A percentile compares a stretch with the other conserved stretches of the same genome.
Conservation (phyloP, 495 filamentous ascomycete species). For the Daldinia decipiens region DNA sequence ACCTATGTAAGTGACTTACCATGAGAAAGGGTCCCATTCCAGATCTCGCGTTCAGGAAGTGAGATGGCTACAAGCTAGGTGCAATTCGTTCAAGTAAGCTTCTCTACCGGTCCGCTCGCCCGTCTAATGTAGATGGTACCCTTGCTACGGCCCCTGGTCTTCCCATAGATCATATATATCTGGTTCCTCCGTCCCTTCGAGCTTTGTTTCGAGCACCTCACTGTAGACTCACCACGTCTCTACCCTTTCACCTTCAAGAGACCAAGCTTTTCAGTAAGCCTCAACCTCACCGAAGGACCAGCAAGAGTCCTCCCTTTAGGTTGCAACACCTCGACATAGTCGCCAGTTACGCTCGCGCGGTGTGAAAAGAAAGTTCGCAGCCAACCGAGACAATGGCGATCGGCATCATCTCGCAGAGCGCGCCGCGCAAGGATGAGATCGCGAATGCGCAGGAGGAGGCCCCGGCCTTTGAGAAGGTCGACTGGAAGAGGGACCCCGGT, state of each 20-base stretch:
- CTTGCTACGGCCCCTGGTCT: conserved; percentile 27
- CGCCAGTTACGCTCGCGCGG: conserved; percentile 3
- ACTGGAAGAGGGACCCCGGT: conserved; percentile 68
- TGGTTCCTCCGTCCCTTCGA: conserved; percentile 26
- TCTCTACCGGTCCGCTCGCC: conserved; percentile 49
- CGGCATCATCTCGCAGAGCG: conserved; percentile 48
- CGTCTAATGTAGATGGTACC: conserved; percentile 30
- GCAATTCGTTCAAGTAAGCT: conserved; percentile 35
- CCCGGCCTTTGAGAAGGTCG: conserved; percentile 67
- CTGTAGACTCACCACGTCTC: conserved; percentile 25
- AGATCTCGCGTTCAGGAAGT: conserved; percentile 39
- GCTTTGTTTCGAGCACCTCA: conserved; percentile 9
- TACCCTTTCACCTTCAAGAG: conserved; percentile 23
- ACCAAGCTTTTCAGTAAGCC: conserved; percentile 26
- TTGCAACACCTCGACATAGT: conserved; percentile 18
- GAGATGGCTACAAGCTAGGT: conserved; percentile 40
- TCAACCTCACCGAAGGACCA: conserved; percentile 14
- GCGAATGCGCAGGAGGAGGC: conserved; percentile 60
- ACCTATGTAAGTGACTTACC: conserved; percentile 33
- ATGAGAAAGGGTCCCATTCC: conserved; percentile 34
- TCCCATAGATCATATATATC: conserved; percentile 33
- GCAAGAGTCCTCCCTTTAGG: conserved; percentile 10
- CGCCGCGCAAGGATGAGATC: conserved; percentile 49
- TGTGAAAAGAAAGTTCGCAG: conserved; percentile 8
- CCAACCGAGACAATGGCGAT: conserved; percentile 38